Conservation (phyloP, 495 filamentous ascomycete genomes). For the Aspergillus panamensis region DNA sequence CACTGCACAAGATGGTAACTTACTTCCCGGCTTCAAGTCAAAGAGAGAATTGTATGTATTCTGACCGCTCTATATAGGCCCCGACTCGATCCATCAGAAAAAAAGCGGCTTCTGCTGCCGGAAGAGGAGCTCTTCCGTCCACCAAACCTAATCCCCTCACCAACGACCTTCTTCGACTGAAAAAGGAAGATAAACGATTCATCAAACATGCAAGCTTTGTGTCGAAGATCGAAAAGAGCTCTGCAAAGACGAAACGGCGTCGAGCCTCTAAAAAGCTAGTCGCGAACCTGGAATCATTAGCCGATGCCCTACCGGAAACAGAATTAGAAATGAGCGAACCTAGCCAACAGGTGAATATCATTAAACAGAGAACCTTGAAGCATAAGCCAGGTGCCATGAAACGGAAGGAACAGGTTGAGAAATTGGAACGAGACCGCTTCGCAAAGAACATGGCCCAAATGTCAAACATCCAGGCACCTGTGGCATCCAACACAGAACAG, state of each 20-base stretch:
- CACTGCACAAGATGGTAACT: conserved; percentile 3
- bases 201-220: conserved; percentile 76
- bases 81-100: conserved; percentile 28
- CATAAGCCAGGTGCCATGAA: conserved; percentile 76
- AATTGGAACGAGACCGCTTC: conserved; percentile 76
- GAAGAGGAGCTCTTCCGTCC: conserved; percentile 25
- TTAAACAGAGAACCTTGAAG: conserved; percentile 67
- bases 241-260: conserved; percentile 54
- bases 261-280: conserved; percentile 72
- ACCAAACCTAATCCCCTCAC: conserved; percentile 29
- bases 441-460: conserved; percentile 70
- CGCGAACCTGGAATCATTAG: conserved; percentile 71
- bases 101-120: conserved; percentile 21
- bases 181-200: conserved; percentile 72
- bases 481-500: conserved; percentile 17
- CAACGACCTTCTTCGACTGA: conserved; percentile 58
- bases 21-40: background rate
- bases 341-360: conserved; percentile 44
- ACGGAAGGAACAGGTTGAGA: conserved; percentile 73
- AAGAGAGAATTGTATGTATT: background rate
- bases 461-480: conserved; percentile 32
- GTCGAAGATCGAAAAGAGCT: conserved; percentile 65
- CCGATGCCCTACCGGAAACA: conserved; percentile 69
- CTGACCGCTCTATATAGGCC: conserved; percentile 25
- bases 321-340: conserved; percentile 32